Base-by-base conservation (phyloP, 192 early-diverging fungal genomes). In the Coemansia sp. region DNA sequence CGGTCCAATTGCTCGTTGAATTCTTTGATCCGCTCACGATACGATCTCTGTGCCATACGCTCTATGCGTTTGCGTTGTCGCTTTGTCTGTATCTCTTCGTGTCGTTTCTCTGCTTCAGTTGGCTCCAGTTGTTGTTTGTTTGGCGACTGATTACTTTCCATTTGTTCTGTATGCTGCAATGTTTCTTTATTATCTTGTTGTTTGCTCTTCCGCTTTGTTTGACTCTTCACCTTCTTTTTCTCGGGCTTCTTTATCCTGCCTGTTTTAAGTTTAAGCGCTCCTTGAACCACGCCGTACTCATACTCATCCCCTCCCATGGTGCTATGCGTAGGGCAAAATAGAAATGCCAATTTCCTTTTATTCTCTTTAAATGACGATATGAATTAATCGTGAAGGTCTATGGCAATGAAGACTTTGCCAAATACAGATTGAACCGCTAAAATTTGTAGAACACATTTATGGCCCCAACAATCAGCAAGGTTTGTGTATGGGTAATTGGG, bases 1-100 rank as follows among this genome's bases (percentile, higher is more conserved):
- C 56, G 64, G 32, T 85, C 84, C 18, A 89, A 68, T 57, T 87
- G 83, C 18, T 83, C 79, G 68, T 89, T 89, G 71, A 86, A 87
- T 14, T 88, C 86, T 60, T 84, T 68, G 16, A 70, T 62, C 18
- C 73, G 69, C 4, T 84, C 83, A 23, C 76, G 67, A 38, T 82
- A 69, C 8, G 74, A 70, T 54, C 82, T 84, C 41, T 62, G 65
- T 0, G 78, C 76, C 49, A 77, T 32, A 47, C 60, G 49, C 7
- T 78, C 68, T 47, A 82, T 76, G 44, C 66, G 78, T 49, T 84
- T 73, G 12, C 64, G 57, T 54, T 62, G 63, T 24, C 77, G 77
- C 31, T 67, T 58, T 27, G 14, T 48, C 50, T 30, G 53, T 5
- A 58, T 49, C 5, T 71, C 68, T 14, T 70, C 71, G 28, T 65